Percentiles rank a stretch among this genome's conserved stretches.
Conservation (phyloP, 169 alveolate genomes). For the Cryptosporidium sp. region DNA sequence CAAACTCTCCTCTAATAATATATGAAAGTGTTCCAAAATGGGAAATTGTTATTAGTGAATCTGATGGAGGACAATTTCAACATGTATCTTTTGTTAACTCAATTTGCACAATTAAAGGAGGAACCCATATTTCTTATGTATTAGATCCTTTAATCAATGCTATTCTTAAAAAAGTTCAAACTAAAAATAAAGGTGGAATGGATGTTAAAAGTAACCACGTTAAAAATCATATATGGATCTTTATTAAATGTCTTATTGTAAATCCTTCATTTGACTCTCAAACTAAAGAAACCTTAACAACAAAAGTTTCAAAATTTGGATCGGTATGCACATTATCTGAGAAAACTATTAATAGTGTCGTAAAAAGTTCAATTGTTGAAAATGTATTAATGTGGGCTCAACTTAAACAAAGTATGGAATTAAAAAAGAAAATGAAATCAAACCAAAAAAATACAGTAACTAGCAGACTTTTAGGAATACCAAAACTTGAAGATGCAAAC, state of each 20-base stretch:
- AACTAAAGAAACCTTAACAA: slow-evolving; percentile 96
- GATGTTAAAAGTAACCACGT: slow-evolving; percentile 94
- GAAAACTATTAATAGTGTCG: slow-evolving; percentile 89
- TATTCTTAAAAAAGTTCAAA: slow-evolving; percentile 90
- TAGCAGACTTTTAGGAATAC: slow-evolving; percentile 91
- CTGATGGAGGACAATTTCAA: slow-evolving; percentile 93
- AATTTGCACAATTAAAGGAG: slow-evolving; percentile 98
- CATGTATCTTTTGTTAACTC: slow-evolving; percentile 99
- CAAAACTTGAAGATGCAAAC: slow-evolving; percentile 99
- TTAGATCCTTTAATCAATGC: slow-evolving; percentile 95
- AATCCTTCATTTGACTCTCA: slow-evolving; percentile 99
- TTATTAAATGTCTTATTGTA: slow-evolving; percentile 96
- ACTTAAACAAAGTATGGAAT: slow-evolving; percentile 94
- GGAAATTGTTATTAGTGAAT: slow-evolving; percentile 87
- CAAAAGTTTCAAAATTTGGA: slow-evolving; percentile 92
- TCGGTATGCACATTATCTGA: slow-evolving; percentile 90
- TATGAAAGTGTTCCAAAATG: slow-evolving; percentile 85
- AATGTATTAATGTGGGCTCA: slow-evolving; percentile 92
- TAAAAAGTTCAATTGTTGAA: slow-evolving; percentile 91
- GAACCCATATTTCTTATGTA: slow-evolving; percentile 98
- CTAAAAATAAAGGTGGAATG: slow-evolving; percentile 94
- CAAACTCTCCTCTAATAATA: slow-evolving; percentile 78
- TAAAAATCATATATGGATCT: slow-evolving; percentile 94
- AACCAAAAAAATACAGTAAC: slow-evolving; percentile 82
- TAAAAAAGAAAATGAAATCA: slow-evolving; percentile 88